phyloP scores from a whole-genome alignment of 176 grass and related monocot species.

The Dendrocalamus sinicus region DNA sequence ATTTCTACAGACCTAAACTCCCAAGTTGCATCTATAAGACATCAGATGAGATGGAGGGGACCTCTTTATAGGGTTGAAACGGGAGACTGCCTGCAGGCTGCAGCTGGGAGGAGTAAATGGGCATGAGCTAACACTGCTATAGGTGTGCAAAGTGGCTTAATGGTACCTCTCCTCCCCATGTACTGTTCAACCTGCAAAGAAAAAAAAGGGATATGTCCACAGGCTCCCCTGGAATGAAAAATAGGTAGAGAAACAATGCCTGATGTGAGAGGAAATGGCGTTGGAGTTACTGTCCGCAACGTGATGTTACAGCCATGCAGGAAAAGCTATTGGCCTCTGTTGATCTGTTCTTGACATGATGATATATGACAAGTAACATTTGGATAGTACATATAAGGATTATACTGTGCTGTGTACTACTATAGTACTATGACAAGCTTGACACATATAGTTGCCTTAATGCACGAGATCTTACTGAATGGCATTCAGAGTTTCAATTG shows the following conservation, averaged over 20 bases:
- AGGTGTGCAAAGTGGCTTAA: no score
- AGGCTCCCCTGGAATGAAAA: background rate
- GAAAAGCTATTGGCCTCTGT: background rate
- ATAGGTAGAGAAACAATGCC: background rate
- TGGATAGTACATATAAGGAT: conserved; percentile 18
- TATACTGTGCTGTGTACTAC: conserved; percentile 2
- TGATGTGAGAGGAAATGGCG: background rate
- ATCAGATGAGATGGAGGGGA: conserved; percentile 7
- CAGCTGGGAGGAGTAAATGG: conserved; percentile 31
- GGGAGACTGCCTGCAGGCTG: background rate
- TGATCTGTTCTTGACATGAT: conserved; percentile 5
- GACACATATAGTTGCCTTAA: background rate
- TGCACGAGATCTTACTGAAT: background rate
- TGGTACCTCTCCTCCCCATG: background rate
- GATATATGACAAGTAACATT: background rate
- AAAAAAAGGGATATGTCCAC: background rate
- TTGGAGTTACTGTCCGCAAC: background rate
- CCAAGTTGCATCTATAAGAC: background rate
- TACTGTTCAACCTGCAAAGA: background rate
- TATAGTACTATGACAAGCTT: background rate
- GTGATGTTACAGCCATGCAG: conserved; percentile 38
- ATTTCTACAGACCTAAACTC: background rate
- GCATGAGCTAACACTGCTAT: no score
- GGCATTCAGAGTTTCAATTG: background rate
- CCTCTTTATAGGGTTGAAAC: conserved; percentile 32